Evolutionary conservation across 2,329 filamentous ascomycete species (phyloP).

Genomic region (Aspergillus persii): DNA sequence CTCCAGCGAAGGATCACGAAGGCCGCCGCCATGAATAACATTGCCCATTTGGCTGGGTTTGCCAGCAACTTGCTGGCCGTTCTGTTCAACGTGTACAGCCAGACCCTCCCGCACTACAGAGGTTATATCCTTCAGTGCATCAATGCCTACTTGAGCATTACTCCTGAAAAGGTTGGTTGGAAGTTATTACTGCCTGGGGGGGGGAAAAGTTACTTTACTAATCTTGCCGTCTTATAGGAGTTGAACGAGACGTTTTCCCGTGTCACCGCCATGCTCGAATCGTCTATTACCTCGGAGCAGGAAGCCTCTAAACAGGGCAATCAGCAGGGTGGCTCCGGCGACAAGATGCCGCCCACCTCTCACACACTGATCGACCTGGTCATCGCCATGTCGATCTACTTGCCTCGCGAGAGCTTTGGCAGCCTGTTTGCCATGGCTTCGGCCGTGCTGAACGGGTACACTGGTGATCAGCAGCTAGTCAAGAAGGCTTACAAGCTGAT

Average conservation of each 20-base stretch:
- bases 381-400: conserved; percentile 91
- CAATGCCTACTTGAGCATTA: conserved; percentile 90
- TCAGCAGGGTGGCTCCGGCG: conserved; percentile 63
- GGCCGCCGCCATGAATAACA: conserved; percentile 71
- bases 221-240: conserved; percentile 49
- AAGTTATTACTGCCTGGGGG: background rate
- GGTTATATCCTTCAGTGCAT: conserved; percentile 91
- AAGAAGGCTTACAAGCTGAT: conserved; percentile 99
- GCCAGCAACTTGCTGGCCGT: conserved; percentile 89
- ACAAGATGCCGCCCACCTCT: conserved; percentile 83
- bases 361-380: conserved; percentile 96
- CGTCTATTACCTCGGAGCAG: conserved; percentile 62
- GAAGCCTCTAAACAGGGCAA: conserved; percentile 63
- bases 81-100: conserved; percentile 98
- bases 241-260: conserved; percentile 84
- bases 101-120: conserved; percentile 88
- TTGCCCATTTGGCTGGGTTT: conserved; percentile 75
- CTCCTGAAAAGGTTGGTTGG: conserved; percentile 56
- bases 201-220: background rate
- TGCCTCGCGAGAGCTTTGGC: conserved; percentile 81
- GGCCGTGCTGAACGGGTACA: conserved; percentile 69
- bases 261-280: conserved; percentile 79
- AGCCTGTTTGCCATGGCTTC: conserved; percentile 84
- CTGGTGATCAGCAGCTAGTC: conserved; percentile 79
- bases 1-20: conserved; percentile 77